Evolutionary conservation across 306 rosid genomes (phyloP), one percentile per base, ranked within the genome.

Genomic region (Canavalia ensiformis): DNA sequence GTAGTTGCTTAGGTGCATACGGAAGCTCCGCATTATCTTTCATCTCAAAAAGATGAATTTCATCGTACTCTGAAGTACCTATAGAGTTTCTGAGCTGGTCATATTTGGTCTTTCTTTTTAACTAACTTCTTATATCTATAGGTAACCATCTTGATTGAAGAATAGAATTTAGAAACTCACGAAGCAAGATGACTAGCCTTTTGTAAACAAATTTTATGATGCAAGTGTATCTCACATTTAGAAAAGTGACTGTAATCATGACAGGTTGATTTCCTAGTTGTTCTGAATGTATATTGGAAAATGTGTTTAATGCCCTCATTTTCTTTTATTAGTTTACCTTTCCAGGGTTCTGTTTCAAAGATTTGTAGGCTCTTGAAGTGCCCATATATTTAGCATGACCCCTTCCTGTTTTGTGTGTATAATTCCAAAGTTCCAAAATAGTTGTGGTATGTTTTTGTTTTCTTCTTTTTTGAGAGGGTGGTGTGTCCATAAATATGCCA

Each of bases 51-150:
- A 9, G 74, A 34, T 10, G 13, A 4, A 51, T 55, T 51, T 41
- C 44, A 39, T 25, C 42, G 41, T 25, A 10, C 62, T 46, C 62
- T 1, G 7, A 37, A 57, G 13, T 66, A 10, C 4, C 45, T 3
- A 51, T 4, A 4, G 33, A 76, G 18, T 52, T 29, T 77, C 44
- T 65, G 46, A 41, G 63, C 29, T 63, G 51, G 10, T 42, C 33
- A 37, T 77, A 28, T 50, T 28, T 37, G 52, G 51, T 77, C 64
- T 29, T 75, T 34, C 49, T 9, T 59, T 59, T 25, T n/a, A 8
- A 51, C 31, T 37, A 25, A 63, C 28, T 18, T 49, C 41, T 10
- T 29, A 35, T 13, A 28, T 50, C 52, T 33, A 64, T n/a, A 42
- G 56, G 59, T 34, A 57, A 34, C 25, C 34, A 49, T 70, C 30